Conservation (phyloP, 2,329 filamentous ascomycete species). For the Fusarium miscanthi region DNA sequence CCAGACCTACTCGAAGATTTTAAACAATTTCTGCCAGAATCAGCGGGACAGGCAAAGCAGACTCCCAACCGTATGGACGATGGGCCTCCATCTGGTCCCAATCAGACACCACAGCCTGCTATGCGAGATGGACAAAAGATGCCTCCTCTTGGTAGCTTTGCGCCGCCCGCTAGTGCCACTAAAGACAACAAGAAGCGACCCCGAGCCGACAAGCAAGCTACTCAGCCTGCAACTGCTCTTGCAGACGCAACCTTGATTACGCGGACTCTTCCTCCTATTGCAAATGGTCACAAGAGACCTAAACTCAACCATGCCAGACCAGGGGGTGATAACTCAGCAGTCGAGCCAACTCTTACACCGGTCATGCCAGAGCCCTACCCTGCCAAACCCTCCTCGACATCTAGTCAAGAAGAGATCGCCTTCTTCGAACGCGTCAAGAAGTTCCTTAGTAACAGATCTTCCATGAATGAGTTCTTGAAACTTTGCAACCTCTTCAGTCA, state of each 20-base stretch:
- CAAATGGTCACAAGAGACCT: slow-evolving; percentile 69
- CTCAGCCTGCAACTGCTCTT: slow-evolving; percentile 59
- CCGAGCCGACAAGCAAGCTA: slow-evolving; percentile 66
- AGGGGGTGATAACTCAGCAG: slow-evolving; percentile 66
- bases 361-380: slow-evolving; percentile 88
- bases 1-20: slow-evolving; percentile 97
- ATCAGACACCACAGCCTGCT: slow-evolving; percentile 66
- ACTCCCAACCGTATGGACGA: slow-evolving; percentile 70
- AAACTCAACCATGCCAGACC: slow-evolving; percentile 79
- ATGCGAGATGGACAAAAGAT: slow-evolving; percentile 76
- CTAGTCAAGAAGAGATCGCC: slow-evolving; percentile 84
- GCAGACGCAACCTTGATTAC: slow-evolving; percentile 55
- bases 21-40: slow-evolving; percentile 97
- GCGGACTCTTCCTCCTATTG: slow-evolving; percentile 47
- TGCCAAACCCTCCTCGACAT: slow-evolving; percentile 77
- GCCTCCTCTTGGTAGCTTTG: slow-evolving; percentile 95
- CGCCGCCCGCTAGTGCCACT: slow-evolving; percentile 80
- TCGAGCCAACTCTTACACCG: slow-evolving; percentile 90
- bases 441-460: slow-evolving; percentile 89
- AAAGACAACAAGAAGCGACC: slow-evolving; percentile 93
- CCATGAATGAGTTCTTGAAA: slow-evolving; percentile 96
- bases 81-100: slow-evolving; percentile 54
- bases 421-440: slow-evolving; percentile 99
- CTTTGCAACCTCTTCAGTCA: slow-evolving; percentile 95
- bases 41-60: slow-evolving; percentile 66